Evolutionary conservation across 768 basidiomycete genomes (phyloP).

Genomic region (Rhodosporidiobolus odoratus): DNA sequence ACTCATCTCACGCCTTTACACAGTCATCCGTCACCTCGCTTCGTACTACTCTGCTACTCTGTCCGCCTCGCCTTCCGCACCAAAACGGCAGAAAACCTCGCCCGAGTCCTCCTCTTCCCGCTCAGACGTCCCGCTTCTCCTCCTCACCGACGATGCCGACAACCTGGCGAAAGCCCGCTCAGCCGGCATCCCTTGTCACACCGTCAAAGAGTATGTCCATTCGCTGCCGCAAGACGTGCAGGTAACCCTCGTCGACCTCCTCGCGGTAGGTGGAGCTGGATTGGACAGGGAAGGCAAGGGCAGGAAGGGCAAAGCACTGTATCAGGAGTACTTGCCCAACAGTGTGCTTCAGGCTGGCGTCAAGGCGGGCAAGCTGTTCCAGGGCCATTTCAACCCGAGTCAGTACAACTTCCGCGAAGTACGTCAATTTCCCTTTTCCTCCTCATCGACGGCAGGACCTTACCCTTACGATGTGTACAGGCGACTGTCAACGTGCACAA

Average conservation of each 20-base stretch:
- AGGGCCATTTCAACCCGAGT: constrained; percentile 92
- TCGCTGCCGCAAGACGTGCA: constrained; percentile 57
- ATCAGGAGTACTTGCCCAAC: constrained; percentile 66
- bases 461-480: constrained; percentile 47
- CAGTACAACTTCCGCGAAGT: constrained; percentile 94
- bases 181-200: constrained; percentile 58
- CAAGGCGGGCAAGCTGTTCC: constrained; percentile 74
- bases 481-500: constrained; percentile 72
- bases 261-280: constrained; percentile 64
- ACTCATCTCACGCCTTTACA: background rate
- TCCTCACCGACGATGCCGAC: constrained; percentile 83
- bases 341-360: constrained; percentile 71
- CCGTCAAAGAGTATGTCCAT: constrained; percentile 80
- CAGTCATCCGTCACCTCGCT: constrained; percentile 82
- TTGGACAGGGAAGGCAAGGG: constrained; percentile 60
- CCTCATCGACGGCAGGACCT: background rate
- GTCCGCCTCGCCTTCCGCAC: constrained; percentile 12
- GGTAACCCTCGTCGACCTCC: constrained; percentile 68
- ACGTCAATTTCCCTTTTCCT: constrained; percentile 25
- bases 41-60: constrained; percentile 82
- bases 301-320: constrained; percentile 29
- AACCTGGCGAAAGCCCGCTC: constrained; percentile 71
- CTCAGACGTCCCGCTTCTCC: constrained; percentile 55
- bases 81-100: constrained; percentile 35
- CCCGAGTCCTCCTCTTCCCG: constrained; percentile 46